Percentiles rank a stretch among this genome's conserved stretches.
These are phyloP conservation scores for Ormosia emarginata DNA, from an alignment of 306 rosid species.

Conservation along the genomic window DNA sequence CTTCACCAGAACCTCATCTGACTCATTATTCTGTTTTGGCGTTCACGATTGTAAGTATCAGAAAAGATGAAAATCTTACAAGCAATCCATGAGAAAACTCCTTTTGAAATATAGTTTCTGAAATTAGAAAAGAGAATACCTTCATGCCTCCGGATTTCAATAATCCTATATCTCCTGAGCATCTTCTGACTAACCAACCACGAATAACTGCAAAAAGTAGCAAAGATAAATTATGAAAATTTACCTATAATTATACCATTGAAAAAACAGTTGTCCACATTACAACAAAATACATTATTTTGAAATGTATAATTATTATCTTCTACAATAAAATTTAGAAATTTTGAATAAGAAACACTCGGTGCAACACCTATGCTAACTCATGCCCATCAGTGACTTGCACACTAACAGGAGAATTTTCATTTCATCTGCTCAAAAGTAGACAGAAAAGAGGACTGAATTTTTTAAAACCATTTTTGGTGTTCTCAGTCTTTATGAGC, in stretches of 20 bases:
- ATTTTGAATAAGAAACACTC: not conserved
- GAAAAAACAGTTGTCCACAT: not conserved
- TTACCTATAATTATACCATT: not conserved
- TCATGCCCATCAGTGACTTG: not conserved
- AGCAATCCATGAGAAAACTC: not conserved
- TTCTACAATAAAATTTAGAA: not conserved
- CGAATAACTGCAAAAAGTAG: constrained; percentile 65
- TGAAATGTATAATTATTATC: not conserved
- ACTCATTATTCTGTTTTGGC: constrained; percentile 56
- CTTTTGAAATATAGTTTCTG: constrained; percentile 7
- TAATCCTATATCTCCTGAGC: constrained; percentile 78
- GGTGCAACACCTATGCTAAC: constrained; percentile 1
- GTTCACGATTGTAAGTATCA: constrained; percentile 19
- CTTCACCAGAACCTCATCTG: constrained; percentile 90
- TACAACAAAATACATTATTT: not conserved
- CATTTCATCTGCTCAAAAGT: not conserved
- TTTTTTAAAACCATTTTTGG: not conserved
- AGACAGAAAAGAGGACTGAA: not conserved
- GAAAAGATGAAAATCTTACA: not conserved
- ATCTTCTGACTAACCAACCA: constrained; percentile 89
- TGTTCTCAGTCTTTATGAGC: not conserved
- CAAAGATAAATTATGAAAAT: constrained; percentile 22
- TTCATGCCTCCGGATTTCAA: constrained; percentile 47
- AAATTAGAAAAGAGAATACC: constrained; percentile 47
- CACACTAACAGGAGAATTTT: not conserved